Conservation (phyloP, 306 rosid genomes). For the Prosopis cineraria region DNA sequence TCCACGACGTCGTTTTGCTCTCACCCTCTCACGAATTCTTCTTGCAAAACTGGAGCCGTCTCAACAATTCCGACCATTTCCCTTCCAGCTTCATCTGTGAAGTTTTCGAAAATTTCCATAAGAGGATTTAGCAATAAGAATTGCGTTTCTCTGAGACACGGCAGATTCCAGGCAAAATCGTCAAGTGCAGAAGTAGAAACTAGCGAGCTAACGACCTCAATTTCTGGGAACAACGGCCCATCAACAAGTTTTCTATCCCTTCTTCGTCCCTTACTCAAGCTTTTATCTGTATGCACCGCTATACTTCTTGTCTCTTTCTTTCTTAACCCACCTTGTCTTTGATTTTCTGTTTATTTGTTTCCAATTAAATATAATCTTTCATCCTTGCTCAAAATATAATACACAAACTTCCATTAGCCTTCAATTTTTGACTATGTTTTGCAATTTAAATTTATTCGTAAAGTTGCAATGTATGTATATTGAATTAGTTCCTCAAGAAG, state of each 20-base stretch:
- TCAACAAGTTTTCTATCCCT: slow-evolving; percentile 57
- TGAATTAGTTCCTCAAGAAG: too few relatives aligned
- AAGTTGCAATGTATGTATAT: too few relatives aligned
- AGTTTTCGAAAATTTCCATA: slow-evolving; percentile 4
- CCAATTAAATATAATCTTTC: too few relatives aligned
- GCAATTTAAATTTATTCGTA: too few relatives aligned
- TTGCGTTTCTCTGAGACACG: slow-evolving; percentile 38
- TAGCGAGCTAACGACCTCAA: slow-evolving; percentile 8
- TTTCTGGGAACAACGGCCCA: slow-evolving; percentile 4
- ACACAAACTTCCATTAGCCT: neutral
- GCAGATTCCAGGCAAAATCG: slow-evolving; percentile 44
- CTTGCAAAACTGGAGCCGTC: neutral
- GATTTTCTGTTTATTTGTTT: neutral
- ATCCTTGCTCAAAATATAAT: too few relatives aligned
- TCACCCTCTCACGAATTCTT: slow-evolving; percentile 17
- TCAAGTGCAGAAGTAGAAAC: slow-evolving; percentile 38
- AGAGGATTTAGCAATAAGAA: slow-evolving; percentile 18
- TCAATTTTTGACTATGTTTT: neutral
- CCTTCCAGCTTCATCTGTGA: slow-evolving; percentile 24
- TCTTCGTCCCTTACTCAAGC: slow-evolving; percentile 82
- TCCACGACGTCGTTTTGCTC: slow-evolving; percentile 3
- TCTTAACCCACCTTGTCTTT: neutral
- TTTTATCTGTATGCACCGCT: slow-evolving; percentile 57
- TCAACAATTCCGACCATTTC: slow-evolving; percentile 24
- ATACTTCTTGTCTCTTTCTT: neutral